phyloP scores from a whole-genome alignment of 768 basidiomycete species.

The Scleroderma bovista region DNA sequence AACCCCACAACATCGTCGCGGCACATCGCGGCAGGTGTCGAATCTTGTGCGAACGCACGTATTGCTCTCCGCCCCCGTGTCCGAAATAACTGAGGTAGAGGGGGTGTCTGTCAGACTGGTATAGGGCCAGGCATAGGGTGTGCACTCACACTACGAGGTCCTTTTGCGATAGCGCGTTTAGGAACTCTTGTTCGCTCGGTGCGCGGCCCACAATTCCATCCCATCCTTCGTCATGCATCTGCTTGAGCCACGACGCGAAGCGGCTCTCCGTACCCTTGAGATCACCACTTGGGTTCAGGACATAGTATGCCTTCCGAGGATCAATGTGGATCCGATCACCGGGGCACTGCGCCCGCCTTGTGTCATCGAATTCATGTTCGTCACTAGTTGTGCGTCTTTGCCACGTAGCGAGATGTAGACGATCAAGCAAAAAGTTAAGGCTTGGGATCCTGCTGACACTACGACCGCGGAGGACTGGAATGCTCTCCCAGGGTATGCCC shows the following conservation, averaged over 20 bases:
- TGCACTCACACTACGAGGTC: conserved; percentile 89
- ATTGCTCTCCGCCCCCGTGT: conserved; percentile 95
- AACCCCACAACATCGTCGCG: conserved; percentile 96
- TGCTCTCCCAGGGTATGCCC: conserved; percentile 92
- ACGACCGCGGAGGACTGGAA: conserved; percentile 76
- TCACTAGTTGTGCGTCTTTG: conserved; percentile 22
- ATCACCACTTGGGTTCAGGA: conserved; percentile 93
- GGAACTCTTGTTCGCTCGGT: conserved; percentile 81
- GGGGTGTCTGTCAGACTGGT: conserved; percentile 3
- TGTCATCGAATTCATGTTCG: conserved; percentile 10
- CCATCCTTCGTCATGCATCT: conserved; percentile 77
- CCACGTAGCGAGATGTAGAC: conserved; percentile 57
- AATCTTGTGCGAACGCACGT: conserved; percentile 82
- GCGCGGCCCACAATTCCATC: conserved; percentile 68
- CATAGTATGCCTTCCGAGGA: conserved; percentile 66
- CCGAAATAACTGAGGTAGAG: conserved; percentile 79
- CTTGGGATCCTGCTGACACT: conserved; percentile 93
- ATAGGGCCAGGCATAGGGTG: not conserved
- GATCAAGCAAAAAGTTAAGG: conserved; percentile 81
- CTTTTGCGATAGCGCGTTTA: conserved; percentile 60
- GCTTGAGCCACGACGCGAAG: conserved; percentile 73
- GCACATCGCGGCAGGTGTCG: conserved; percentile 81
- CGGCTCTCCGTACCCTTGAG: conserved; percentile 75
- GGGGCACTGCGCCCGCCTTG: conserved; percentile 6
- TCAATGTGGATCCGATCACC: conserved; percentile 55